These are phyloP conservation scores for Platismatia glauca DNA, from an alignment of 495 filamentous ascomycete species.

Conservation along the genomic window DNA sequence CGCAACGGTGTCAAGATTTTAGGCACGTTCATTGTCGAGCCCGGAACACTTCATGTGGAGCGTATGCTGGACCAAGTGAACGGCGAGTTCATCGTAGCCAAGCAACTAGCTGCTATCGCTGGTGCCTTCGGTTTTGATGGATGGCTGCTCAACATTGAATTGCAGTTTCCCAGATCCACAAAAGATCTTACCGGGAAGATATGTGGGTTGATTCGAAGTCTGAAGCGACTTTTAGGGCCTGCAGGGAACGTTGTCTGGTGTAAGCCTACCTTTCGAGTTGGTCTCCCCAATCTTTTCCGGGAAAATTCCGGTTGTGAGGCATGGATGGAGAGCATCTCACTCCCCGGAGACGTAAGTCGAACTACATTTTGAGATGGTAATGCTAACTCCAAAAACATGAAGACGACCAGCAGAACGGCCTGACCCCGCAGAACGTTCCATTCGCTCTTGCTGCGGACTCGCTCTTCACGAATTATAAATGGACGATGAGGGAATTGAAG, in stretches of 20 bases:
- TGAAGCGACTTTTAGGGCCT: slow-evolving; percentile 24
- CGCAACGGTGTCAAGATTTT: slow-evolving; percentile 36
- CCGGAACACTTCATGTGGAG: slow-evolving; percentile 24
- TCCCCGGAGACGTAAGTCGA: neutral
- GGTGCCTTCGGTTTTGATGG: slow-evolving; percentile 39
- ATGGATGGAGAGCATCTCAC: neutral
- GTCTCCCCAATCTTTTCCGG: too few species aligned
- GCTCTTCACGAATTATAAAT: slow-evolving; percentile 38
- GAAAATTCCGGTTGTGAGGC: neutral
- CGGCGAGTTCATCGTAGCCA: slow-evolving; percentile 29
- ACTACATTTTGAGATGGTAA: neutral
- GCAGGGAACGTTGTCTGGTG: slow-evolving; percentile 33
- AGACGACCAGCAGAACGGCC: slow-evolving; percentile 35
- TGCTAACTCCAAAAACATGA: slow-evolving; percentile 16
- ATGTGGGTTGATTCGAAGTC: slow-evolving; percentile 27
- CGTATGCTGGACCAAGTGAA: slow-evolving; percentile 27
- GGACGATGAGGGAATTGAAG: slow-evolving; percentile 25
- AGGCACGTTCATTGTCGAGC: slow-evolving; percentile 38
- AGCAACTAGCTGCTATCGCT: slow-evolving; percentile 31
- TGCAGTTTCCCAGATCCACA: slow-evolving; percentile 28
- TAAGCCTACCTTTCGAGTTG: neutral
- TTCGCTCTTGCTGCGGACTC: slow-evolving; percentile 27
- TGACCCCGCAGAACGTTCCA: slow-evolving; percentile 30
- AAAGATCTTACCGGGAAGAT: slow-evolving; percentile 23
- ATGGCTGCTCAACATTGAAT: slow-evolving; percentile 40